Conservation (phyloP, 768 basidiomycete species). For the Auricularia sp. region DNA sequence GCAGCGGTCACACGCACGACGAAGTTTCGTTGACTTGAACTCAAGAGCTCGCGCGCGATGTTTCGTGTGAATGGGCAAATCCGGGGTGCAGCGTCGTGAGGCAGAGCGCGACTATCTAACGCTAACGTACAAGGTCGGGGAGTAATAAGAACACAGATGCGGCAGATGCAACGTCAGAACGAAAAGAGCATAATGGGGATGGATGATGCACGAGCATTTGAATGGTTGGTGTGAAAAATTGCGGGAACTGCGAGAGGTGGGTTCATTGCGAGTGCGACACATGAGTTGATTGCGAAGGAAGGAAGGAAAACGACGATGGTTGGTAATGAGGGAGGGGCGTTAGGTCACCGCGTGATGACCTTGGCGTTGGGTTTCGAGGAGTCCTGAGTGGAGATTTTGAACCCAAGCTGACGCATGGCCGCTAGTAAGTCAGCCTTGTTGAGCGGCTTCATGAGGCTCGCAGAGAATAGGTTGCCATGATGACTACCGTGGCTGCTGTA, state of each 20-base stretch:
- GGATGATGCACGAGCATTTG: background rate
- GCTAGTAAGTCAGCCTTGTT: conserved; percentile 77
- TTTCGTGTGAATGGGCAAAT: background rate
- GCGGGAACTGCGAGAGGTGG: background rate
- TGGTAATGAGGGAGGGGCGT: conserved; percentile 29
- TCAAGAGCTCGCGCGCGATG: too few relatives aligned
- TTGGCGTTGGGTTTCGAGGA: background rate
- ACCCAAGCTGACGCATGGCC: conserved; percentile 77
- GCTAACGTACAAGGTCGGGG: background rate
- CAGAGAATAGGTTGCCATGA: conserved; percentile 62
- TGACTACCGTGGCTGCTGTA: conserved; percentile 63
- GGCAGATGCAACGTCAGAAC: background rate
- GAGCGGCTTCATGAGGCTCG: conserved; percentile 79
- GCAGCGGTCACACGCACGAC: too few relatives aligned
- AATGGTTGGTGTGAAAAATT: background rate
- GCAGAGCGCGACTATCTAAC: background rate
- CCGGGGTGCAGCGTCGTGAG: background rate
- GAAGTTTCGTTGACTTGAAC: too few relatives aligned
- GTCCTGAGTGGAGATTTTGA: conserved; percentile 61
- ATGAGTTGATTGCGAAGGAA: background rate
- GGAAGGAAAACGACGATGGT: background rate
- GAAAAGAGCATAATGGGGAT: background rate
- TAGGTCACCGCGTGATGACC: background rate
- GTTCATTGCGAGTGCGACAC: background rate
- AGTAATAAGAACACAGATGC: background rate